phyloP scores from a whole-genome alignment of 1,284 basidiomycete species.

The Pascua sp. region DNA sequence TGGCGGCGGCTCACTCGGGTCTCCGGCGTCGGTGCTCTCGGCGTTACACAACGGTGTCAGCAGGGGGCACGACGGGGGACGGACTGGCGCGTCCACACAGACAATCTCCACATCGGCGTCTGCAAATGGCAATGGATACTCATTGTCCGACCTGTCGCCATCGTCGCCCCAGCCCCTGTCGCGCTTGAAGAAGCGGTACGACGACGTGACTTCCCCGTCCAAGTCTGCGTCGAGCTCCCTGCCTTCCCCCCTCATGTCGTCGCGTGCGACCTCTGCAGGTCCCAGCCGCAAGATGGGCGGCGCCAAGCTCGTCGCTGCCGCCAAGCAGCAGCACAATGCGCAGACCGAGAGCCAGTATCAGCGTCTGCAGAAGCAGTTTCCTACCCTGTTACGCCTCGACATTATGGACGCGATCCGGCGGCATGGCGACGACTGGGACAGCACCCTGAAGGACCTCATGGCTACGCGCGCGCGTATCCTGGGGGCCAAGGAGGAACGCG shows the following conservation, averaged over 20 bases:
- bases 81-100: not conserved
- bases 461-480: not conserved
- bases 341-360: constrained; percentile 12
- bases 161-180: constrained; percentile 21
- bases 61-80: too few species aligned
- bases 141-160: constrained; percentile 13
- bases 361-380: constrained; percentile 23
- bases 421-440: constrained; percentile 15
- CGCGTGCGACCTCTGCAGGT: constrained; percentile 7
- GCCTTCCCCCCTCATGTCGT: too few species aligned
- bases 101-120: not conserved
- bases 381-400: constrained; percentile 9
- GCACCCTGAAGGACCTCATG: constrained; percentile 20
- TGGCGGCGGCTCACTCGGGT: not conserved
- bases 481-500: not conserved
- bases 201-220: constrained; percentile 2
- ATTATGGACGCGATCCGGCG: constrained; percentile 18
- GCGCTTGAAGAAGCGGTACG: constrained; percentile 24
- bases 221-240: not conserved
- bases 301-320: constrained; percentile 10
- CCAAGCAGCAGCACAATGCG: constrained; percentile 14
- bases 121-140: not conserved
- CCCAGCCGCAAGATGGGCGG: constrained; percentile 9
- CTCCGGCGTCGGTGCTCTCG: not conserved
- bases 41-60: too few species aligned